phyloP scores from a whole-genome alignment of 192 early-diverging fungal genomes.

The Coemansia sp. region DNA sequence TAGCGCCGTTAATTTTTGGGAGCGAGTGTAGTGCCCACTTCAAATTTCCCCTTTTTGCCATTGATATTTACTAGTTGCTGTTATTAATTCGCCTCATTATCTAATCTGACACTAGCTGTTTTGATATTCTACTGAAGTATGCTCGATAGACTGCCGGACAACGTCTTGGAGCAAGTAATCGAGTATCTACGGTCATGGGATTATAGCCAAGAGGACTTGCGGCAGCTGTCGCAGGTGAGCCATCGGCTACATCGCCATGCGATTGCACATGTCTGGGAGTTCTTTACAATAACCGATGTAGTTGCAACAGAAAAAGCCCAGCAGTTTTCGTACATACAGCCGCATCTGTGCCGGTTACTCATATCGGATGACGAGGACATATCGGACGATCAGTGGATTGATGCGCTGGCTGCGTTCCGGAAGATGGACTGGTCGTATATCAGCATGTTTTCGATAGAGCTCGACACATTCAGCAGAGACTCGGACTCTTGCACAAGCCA shows the following conservation, averaged over 20 bases:
- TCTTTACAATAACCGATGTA: conserved; percentile 25
- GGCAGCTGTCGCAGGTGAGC: conserved; percentile 13
- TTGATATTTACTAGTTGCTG: too few species aligned
- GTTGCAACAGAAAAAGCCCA: not conserved
- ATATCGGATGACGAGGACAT: conserved; percentile 19
- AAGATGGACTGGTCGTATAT: conserved; percentile 20
- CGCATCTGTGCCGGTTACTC: conserved; percentile 17
- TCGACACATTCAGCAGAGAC: not conserved
- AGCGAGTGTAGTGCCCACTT: too few species aligned
- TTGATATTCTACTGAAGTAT: conserved; percentile 12
- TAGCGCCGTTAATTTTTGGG: not conserved
- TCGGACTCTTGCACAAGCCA: not conserved
- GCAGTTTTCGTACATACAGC: conserved; percentile 15
- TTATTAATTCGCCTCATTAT: not conserved
- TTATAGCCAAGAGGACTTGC: conserved; percentile 19
- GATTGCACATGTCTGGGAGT: conserved; percentile 20
- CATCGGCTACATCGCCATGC: conserved; percentile 6
- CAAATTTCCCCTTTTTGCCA: too few species aligned
- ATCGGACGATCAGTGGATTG: conserved; percentile 16
- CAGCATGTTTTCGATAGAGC: conserved; percentile 31
- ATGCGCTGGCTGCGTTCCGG: not conserved
- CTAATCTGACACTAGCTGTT: not conserved
- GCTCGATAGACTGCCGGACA: conserved; percentile 22
- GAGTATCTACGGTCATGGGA: conserved; percentile 33
- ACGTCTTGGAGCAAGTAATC: conserved; percentile 10